These are phyloP conservation scores for Aspergillus felis DNA, from an alignment of 2,329 filamentous ascomycete genomes.

Conservation along the genomic window DNA sequence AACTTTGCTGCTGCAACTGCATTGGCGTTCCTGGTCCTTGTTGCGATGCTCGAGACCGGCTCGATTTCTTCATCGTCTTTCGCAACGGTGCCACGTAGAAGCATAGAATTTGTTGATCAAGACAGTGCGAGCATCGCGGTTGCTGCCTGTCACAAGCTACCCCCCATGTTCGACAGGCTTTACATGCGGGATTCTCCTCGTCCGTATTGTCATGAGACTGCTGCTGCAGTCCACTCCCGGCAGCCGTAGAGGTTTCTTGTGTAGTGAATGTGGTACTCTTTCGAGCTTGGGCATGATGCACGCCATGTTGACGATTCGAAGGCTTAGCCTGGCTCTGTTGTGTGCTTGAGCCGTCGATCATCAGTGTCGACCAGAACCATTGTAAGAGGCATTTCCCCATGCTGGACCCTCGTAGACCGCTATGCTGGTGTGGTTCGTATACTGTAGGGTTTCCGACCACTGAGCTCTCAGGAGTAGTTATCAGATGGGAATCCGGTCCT, in stretches of 20 bases:
- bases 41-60: background rate
- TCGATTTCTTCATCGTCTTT: conserved; percentile 15
- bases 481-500: background rate
- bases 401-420: background rate
- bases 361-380: conserved; percentile 21
- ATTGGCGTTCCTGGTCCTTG: background rate
- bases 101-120: conserved; percentile 29
- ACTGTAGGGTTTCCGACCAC: background rate
- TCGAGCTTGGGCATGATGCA: background rate
- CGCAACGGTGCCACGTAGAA: conserved; percentile 30
- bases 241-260: conserved; percentile 7
- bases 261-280: conserved; percentile 1
- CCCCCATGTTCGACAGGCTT: conserved; percentile 26
- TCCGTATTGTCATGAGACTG: background rate
- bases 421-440: background rate
- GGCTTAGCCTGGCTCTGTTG: conserved; percentile 1
- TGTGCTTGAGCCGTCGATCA: conserved; percentile 10
- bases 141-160: conserved; percentile 25
- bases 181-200: conserved; percentile 15
- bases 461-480: background rate
- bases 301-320: background rate
- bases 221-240: background rate
- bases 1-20: background rate
- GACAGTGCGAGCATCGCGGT: conserved; percentile 30
- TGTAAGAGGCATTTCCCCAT: conserved; percentile 11